Evolutionary conservation across 129 eudicot genomes (phyloP), one percentile per base, ranked within the genome.

Genomic region (Helianthus tuberosus): DNA sequence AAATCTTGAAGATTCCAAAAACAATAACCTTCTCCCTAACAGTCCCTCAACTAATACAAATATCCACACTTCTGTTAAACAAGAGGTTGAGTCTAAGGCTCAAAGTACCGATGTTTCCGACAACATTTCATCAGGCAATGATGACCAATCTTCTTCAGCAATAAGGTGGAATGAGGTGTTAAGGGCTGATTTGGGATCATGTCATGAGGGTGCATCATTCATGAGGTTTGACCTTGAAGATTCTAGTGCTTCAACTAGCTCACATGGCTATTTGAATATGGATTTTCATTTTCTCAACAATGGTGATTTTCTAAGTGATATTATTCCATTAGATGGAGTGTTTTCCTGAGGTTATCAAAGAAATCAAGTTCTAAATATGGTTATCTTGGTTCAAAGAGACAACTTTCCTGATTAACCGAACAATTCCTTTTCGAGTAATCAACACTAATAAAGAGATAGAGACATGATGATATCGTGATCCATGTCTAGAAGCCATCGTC

Each of bases 81-180:
- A 69, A 35, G 78, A 84, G 75, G 77, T 5, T 12, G 51, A 55
- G 8, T 72, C 74, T 41, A 79, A 77, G 76, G 36, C 73, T 54
- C 83, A 68, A 67, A 82, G 77, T 68, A 75, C 75, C 11, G 80
- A 79, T 46, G 68, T 15, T 29, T 29, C 82, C 5, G 82, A 82
- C 59, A 82, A 65, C 23, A 38, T 63, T 6, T 82, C 82, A 41
- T 59, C 83, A 25, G 59, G 43, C 43, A 50, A 61, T 36, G 68
- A 62, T 16, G 57, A 39, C 13, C 55, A 27, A 11, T 27, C 68
- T 44, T 32, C 82, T 25, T 29, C 66, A 10, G 20, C 51, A 16
- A 15, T 72, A 3, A 70, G 13, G 29, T 72, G 78, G 78, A 6
- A 72, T 35, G 82, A 64, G 16, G 36, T 23, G 7, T 16, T 55